These are phyloP conservation scores for Phalaenopsis hybrid DNA, from an alignment of 116 monocot species.

Conservation along the genomic window DNA sequence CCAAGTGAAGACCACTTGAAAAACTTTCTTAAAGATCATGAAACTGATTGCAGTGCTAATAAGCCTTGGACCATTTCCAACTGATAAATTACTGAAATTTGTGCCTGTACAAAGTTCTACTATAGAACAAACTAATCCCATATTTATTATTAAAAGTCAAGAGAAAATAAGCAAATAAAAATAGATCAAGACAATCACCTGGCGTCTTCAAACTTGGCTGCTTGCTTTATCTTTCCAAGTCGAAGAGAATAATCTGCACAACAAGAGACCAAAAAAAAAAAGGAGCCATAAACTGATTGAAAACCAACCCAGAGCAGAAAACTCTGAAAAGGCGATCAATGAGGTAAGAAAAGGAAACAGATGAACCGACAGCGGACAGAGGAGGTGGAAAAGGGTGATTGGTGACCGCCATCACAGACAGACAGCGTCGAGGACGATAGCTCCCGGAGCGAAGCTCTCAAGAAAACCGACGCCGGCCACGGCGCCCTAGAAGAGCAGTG, in stretches of 20 bases:
- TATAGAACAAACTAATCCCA: too few species aligned
- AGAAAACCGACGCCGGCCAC: not conserved
- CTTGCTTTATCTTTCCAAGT: constrained; percentile 7
- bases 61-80: too few species aligned
- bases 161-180: not conserved
- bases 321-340: not conserved
- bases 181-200: not conserved
- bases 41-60: too few species aligned
- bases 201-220: constrained; percentile 4
- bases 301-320: not conserved
- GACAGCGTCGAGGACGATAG: not conserved
- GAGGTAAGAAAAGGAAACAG: not conserved
- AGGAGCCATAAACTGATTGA: not conserved
- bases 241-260: constrained; percentile 11
- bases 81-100: too few species aligned
- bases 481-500: not conserved
- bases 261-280: not conserved
- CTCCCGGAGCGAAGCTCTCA: not conserved
- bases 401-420: not conserved
- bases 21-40: too few species aligned
- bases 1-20: too few species aligned
- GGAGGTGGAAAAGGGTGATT: not conserved
- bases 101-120: too few species aligned
- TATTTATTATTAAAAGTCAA: too few species aligned
- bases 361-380: constrained; percentile 1